Conservation (phyloP, 495 filamentous ascomycete genomes). For the Hyaloscypha bicolor region DNA sequence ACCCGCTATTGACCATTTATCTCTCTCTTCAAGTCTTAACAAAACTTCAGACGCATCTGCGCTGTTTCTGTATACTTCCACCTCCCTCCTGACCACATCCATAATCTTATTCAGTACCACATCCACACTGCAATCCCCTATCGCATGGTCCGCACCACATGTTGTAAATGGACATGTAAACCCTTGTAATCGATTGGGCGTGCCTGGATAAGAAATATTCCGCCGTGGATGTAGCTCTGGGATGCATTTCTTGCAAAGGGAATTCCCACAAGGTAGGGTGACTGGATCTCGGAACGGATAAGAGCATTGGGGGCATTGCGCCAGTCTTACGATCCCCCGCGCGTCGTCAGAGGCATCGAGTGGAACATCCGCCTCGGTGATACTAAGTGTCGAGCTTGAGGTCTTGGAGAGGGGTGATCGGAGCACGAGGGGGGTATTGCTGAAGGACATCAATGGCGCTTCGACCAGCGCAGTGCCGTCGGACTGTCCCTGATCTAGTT, state of each 20-base stretch:
- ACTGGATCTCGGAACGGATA: constrained; percentile 66
- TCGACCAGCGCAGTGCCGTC: constrained; percentile 23
- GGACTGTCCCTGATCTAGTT: constrained; percentile 16
- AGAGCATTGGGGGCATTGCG: constrained; percentile 79
- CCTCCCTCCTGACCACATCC: constrained; percentile 51
- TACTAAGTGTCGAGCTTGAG: constrained; percentile 22
- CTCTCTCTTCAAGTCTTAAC: constrained; percentile 44
- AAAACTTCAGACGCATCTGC: constrained; percentile 28
- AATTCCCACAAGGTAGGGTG: constrained; percentile 81
- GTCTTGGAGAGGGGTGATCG: constrained; percentile 12
- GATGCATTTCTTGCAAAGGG: constrained; percentile 74
- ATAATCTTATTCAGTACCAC: constrained; percentile 70
- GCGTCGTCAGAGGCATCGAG: constrained; percentile 51
- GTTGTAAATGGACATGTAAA: constrained; percentile 71
- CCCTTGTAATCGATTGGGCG: constrained; percentile 61
- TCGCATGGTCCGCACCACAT: constrained; percentile 71
- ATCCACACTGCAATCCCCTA: constrained; percentile 75
- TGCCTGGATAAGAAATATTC: constrained; percentile 75
- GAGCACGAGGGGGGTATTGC: constrained; percentile 10
- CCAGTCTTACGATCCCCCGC: constrained; percentile 63
- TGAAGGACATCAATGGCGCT: constrained; percentile 29
- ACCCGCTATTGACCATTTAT: constrained; percentile 47
- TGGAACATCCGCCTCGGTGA: constrained; percentile 25
- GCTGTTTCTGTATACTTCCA: constrained; percentile 39
- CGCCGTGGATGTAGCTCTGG: constrained; percentile 61